These are phyloP conservation scores for Ophiocordyceps camponoti-floridani DNA, from an alignment of 2,329 filamentous ascomycete genomes.

Conservation along the genomic window DNA sequence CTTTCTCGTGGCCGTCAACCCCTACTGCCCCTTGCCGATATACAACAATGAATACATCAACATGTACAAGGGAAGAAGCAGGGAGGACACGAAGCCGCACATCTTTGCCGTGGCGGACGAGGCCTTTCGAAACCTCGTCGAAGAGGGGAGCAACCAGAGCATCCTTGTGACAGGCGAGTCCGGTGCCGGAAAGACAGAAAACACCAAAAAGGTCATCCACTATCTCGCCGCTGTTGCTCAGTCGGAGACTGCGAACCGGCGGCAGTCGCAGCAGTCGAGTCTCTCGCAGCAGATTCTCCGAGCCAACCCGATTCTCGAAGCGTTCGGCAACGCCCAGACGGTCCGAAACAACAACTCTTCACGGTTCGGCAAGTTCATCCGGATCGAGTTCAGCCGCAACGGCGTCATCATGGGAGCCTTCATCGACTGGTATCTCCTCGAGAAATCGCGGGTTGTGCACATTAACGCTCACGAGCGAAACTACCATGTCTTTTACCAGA, in stretches of 20 bases:
- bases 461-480: conserved; percentile 80
- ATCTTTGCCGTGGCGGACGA: conserved; percentile 97
- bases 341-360: conserved; percentile 98
- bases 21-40: conserved; percentile 85
- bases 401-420: conserved; percentile 90
- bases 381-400: conserved; percentile 78
- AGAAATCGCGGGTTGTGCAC: conserved; percentile 92
- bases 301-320: conserved; percentile 92
- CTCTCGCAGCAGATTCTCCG: conserved; percentile 91
- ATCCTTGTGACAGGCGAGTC: conserved; percentile 97
- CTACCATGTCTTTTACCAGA: conserved; percentile 95
- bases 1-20: conserved; percentile 93
- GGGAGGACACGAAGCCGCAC: conserved; percentile 91
- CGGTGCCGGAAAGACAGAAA: conserved; percentile 94
- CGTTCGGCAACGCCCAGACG: conserved; percentile 95
- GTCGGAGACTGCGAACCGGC: conserved; percentile 51
- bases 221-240: conserved; percentile 90
- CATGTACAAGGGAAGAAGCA: conserved; percentile 83
- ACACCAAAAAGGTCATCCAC: conserved; percentile 98
- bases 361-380: conserved; percentile 94
- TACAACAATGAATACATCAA: conserved; percentile 95
- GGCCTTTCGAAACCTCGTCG: conserved; percentile 86
- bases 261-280: conserved; percentile 51
- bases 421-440: conserved; percentile 95
- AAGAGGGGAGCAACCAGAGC: conserved; percentile 90